phyloP scores from a whole-genome alignment of 2,329 filamentous ascomycete species.

The Diplodia mutila region DNA sequence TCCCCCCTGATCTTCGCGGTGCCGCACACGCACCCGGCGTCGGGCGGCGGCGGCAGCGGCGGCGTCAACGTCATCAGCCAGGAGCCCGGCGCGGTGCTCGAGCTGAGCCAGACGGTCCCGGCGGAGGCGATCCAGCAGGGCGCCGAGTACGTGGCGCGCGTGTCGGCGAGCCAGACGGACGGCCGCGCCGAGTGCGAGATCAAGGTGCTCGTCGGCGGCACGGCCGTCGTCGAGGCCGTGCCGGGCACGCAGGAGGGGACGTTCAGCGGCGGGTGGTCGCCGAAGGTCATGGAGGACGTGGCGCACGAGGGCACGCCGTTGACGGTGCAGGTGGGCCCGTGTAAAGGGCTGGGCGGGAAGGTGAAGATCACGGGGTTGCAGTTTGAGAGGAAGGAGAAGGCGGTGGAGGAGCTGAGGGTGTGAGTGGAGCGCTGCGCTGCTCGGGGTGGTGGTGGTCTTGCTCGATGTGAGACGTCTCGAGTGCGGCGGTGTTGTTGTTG shows the following conservation, averaged over 20 bases:
- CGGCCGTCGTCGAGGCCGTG: background rate
- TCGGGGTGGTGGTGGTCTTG: background rate
- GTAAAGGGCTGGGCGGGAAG: background rate
- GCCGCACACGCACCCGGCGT: slow-evolving; percentile 9
- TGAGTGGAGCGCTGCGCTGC: too few species aligned
- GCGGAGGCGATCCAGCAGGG: background rate
- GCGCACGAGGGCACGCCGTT: background rate
- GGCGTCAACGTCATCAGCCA: slow-evolving; percentile 33
- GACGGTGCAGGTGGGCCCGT: background rate
- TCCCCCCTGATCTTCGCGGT: slow-evolving; percentile 30
- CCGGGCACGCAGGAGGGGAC: background rate
- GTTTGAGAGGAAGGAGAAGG: background rate
- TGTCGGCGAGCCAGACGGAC: slow-evolving; percentile 36
- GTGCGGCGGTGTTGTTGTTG: background rate
- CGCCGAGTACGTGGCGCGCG: background rate
- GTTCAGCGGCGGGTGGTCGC: slow-evolving; percentile 27
- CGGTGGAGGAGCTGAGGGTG: background rate
- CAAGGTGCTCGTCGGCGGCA: background rate
- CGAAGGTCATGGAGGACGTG: background rate
- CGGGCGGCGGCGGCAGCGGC: background rate
- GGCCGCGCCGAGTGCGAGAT: slow-evolving; percentile 24
- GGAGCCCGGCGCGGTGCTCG: slow-evolving; percentile 30
- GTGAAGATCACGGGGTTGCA: background rate
- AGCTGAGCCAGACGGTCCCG: slow-evolving; percentile 34
- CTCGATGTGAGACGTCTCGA: background rate